Evolutionary conservation across 2,329 filamentous ascomycete genomes (phyloP).

Genomic region (Alternaria ventricosa): DNA sequence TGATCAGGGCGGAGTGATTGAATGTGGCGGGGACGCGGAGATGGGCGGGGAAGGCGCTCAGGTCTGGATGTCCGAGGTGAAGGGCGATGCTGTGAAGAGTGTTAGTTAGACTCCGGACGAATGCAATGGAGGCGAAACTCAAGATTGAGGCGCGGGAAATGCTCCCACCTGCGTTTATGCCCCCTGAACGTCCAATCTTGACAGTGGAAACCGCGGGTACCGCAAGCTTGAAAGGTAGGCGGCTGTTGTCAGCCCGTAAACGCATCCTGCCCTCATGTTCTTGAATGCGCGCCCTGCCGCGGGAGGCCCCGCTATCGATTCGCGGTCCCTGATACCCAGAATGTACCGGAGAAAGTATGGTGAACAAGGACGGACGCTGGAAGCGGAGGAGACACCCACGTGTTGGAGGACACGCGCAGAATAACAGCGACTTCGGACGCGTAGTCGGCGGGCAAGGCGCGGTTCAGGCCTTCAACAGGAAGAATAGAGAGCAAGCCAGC

Average conservation of each 20-base stretch:
- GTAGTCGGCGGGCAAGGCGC: background rate
- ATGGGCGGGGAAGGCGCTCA: background rate
- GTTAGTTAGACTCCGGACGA: background rate
- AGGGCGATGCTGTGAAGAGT: background rate
- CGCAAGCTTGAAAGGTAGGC: background rate
- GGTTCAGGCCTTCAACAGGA: background rate
- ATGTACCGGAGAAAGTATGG: background rate
- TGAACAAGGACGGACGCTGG: background rate
- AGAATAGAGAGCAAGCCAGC: background rate
- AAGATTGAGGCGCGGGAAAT: too few species aligned
- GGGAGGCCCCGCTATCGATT: background rate
- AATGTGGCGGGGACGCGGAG: background rate
- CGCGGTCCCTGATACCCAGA: background rate
- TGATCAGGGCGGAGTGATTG: background rate
- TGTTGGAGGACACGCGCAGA: background rate
- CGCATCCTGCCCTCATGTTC: background rate
- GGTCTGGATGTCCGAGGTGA: background rate
- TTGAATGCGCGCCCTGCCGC: background rate
- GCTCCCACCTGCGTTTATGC: too few species aligned
- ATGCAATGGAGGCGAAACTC: background rate
- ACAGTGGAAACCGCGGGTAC: background rate
- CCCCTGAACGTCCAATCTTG: too few species aligned
- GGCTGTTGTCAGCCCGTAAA: background rate
- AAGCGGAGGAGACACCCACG: background rate
- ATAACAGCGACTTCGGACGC: background rate